Evolutionary conservation across 352 stramenopile species (phyloP).

Genomic region (Phytophthora ohioensis): DNA sequence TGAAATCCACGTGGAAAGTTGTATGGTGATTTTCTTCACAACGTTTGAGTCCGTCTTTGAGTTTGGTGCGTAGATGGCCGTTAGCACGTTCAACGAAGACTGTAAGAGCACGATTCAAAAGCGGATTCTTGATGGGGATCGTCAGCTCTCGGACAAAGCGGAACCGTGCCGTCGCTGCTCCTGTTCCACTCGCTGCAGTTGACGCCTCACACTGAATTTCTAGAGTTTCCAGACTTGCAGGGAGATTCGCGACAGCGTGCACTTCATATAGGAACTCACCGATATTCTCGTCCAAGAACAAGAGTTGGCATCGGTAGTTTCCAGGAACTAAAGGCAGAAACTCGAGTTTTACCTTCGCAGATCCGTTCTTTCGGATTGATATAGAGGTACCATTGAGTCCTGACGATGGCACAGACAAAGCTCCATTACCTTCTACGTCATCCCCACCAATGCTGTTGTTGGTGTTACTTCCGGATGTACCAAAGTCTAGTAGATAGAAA

Average conservation of each 20-base stretch:
- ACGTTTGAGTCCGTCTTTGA: constrained; percentile 81
- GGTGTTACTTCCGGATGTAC: constrained; percentile 39
- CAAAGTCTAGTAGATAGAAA: constrained; percentile 80
- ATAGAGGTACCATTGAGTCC: constrained; percentile 32
- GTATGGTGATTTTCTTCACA: constrained; percentile 80
- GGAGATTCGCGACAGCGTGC: constrained; percentile 81
- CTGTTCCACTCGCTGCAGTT: constrained; percentile 7
- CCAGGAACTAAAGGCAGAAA: constrained; percentile 91
- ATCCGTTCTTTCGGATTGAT: constrained; percentile 59
- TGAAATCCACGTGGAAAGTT: constrained; percentile 80
- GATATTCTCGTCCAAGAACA: constrained; percentile 92
- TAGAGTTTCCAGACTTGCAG: constrained; percentile 75
- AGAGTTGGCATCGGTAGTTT: constrained; percentile 89
- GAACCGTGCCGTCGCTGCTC: constrained; percentile 24
- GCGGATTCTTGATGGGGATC: constrained; percentile 82
- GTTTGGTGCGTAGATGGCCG: constrained; percentile 71
- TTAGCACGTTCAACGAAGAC: constrained; percentile 74
- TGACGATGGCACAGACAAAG: constrained; percentile 11
- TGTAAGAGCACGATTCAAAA: constrained; percentile 76
- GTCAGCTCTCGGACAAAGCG: constrained; percentile 83
- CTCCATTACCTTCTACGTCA: constrained; percentile 11
- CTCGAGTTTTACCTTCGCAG: constrained; percentile 82
- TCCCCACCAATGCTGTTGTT: constrained; percentile 17
- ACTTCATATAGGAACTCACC: constrained; percentile 96
- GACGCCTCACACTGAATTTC: constrained; percentile 81